Base-by-base conservation (phyloP, 2,329 filamentous ascomycete species). In the Botrytis squamosa region DNA sequence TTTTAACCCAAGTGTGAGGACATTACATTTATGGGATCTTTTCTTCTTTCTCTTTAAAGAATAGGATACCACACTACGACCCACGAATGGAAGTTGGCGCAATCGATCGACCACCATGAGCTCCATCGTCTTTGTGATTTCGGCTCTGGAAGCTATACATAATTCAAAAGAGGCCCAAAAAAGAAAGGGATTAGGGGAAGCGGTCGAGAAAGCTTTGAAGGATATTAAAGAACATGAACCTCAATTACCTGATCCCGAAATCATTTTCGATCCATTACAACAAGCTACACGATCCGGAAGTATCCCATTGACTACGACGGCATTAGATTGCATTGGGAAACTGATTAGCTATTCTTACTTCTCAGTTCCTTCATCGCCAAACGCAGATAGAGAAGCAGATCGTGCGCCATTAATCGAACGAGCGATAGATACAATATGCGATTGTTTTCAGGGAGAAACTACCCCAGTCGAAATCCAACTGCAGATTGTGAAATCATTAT, bases 271-370 rank as follows among this genome's bases (percentile, higher is more conserved):
- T 77, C 96, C 96, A 22, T 85, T 99, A 46, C 93, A 97, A 81
- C 88, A 98, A 60, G 96, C 97, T 66, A 95, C 95, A 52, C 93
- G 94, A 81, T 92, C 94, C 16, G 89, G 91, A 79, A 98, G 93
- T 80, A 91, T 95, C 71, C 90, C 93, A 74, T 87, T 99, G 65
- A 93, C 94, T 75, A 97, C 94, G 36, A 93, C 93, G 55, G 95
- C 96, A 10, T 89, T 99, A 80, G 96, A 99, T 84, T 98, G 95
- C 84, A 98, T 99, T 80, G 96, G 97, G 80, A 99, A 99, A 85
- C 90, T 99, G 76, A 98, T 98, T 82, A 98, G 95, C 80, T 99
- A 97, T 83, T 97, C 96, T 29, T 98, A 98, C 86, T 98, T 99
- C 83, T 95, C 95, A 67, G 89, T 93, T 68, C 88, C 91, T 52